A percentile compares a stretch with the other conserved stretches of the same genome.
These are phyloP conservation scores for Linnemannia schmuckeri DNA, from an alignment of 192 early-diverging fungal genomes.

Conservation along the genomic window DNA sequence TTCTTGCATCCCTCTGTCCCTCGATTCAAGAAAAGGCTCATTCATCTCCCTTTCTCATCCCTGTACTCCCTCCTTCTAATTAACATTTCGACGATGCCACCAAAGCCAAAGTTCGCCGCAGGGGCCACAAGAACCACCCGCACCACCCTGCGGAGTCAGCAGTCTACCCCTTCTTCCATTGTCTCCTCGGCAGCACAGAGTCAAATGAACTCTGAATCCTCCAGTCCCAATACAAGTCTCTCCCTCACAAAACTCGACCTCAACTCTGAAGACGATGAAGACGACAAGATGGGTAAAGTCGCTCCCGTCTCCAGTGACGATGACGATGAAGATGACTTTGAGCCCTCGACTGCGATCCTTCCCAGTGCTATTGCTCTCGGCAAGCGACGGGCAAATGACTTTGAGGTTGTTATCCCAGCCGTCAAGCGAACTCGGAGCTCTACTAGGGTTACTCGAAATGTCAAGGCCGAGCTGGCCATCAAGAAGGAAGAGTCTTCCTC, in stretches of 20 bases:
- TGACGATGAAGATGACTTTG: conserved; percentile 31
- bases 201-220: conserved; percentile 24
- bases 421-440: conserved; percentile 42
- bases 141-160: conserved; percentile 16
- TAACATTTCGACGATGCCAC: conserved; percentile 20
- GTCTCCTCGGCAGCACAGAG: conserved; percentile 6
- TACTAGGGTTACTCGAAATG: not conserved
- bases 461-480: conserved; percentile 18
- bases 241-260: conserved; percentile 24
- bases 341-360: conserved; percentile 25
- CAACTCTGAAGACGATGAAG: conserved; percentile 23
- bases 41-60: not conserved
- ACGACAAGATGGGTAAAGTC: not conserved
- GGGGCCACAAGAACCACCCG: conserved; percentile 15
- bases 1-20: not conserved
- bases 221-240: conserved; percentile 39
- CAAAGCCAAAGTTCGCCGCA: conserved; percentile 37
- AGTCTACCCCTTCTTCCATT: not conserved
- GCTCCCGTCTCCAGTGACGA: not conserved
- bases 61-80: not conserved
- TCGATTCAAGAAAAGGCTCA: not conserved
- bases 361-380: conserved; percentile 40
- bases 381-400: conserved; percentile 17
- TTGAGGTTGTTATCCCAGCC: not conserved
- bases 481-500: not conserved